A percentile compares a stretch with the other conserved stretches of the same genome.
Evolutionary conservation across 2,329 filamentous ascomycete genomes (phyloP).

Genomic region (Verticillium dahliae): DNA sequence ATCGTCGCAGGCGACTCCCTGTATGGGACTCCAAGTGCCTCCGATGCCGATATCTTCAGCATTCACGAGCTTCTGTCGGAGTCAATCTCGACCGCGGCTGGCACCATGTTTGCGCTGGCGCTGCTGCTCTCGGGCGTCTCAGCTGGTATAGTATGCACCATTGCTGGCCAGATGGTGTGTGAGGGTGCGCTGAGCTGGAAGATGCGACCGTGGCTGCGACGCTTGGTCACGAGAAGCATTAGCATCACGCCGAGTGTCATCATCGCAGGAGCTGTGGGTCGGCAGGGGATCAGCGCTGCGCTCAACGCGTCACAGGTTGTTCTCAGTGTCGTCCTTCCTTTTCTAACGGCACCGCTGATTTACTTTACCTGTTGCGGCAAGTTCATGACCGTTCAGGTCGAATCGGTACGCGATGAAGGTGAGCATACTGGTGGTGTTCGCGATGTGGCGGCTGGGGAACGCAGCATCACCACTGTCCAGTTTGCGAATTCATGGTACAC

Average conservation of each 20-base stretch:
- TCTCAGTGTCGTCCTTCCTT: slow-evolving; percentile 71
- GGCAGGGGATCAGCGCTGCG: slow-evolving; percentile 61
- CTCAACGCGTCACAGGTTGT: slow-evolving; percentile 73
- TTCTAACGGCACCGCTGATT: slow-evolving; percentile 75
- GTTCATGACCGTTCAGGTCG: slow-evolving; percentile 66
- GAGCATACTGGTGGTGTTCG: neutral
- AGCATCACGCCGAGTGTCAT: slow-evolving; percentile 78
- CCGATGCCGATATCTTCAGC: slow-evolving; percentile 71
- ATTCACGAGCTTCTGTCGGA: slow-evolving; percentile 68
- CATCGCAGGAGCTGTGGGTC: slow-evolving; percentile 73
- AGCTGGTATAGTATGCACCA: slow-evolving; percentile 83
- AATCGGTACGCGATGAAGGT: slow-evolving; percentile 20
- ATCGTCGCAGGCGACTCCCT: slow-evolving; percentile 76
- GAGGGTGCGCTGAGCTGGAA: slow-evolving; percentile 76
- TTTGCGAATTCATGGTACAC: slow-evolving; percentile 71
- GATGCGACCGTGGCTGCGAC: slow-evolving; percentile 69
- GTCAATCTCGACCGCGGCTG: slow-evolving; percentile 67
- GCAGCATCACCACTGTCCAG: slow-evolving; percentile 28
- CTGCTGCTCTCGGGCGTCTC: slow-evolving; percentile 73
- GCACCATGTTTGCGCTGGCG: slow-evolving; percentile 77
- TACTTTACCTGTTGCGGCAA: slow-evolving; percentile 76
- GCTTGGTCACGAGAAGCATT: slow-evolving; percentile 70
- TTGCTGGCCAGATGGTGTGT: slow-evolving; percentile 82
- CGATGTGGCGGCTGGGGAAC: slow-evolving; percentile 13
- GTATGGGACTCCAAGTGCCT: slow-evolving; percentile 54